Percentiles rank a stretch among this genome's conserved stretches.
These are phyloP conservation scores for Rhizoclosmatium sp. DNA, from an alignment of 192 early-diverging fungal species.

Conservation along the genomic window DNA sequence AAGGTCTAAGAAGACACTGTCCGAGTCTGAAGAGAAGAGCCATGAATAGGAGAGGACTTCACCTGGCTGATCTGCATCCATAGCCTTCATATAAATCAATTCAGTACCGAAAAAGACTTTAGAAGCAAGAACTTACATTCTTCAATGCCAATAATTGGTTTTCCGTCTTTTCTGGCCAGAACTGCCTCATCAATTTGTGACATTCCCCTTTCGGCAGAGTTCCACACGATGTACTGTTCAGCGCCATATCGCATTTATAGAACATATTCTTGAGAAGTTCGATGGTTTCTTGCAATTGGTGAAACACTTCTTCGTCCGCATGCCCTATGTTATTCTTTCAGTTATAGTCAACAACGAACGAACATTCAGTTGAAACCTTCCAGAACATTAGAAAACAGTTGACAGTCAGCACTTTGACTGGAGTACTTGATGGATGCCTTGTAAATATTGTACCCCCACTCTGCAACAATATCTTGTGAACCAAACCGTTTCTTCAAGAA, in stretches of 20 bases:
- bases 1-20: constrained; percentile 54
- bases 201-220: constrained; percentile 42
- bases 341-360: neutral
- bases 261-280: constrained; percentile 52
- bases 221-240: constrained; percentile 46
- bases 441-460: constrained; percentile 67
- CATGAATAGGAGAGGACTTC: constrained; percentile 48
- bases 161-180: constrained; percentile 52
- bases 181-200: constrained; percentile 26
- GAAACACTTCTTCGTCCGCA: constrained; percentile 53
- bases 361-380: constrained; percentile 37
- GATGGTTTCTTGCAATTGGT: constrained; percentile 45
- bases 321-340: constrained; percentile 14
- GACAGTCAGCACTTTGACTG: constrained; percentile 40
- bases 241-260: constrained; percentile 48
- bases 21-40: constrained; percentile 53
- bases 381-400: constrained; percentile 52
- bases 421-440: constrained; percentile 17
- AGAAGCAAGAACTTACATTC: constrained; percentile 34
- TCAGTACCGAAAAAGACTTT: neutral
- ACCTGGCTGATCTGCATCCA: constrained; percentile 58
- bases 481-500: constrained; percentile 69
- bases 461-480: constrained; percentile 58
- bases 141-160: constrained; percentile 43
- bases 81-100: constrained; percentile 36